A percentile compares a stretch with the other conserved stretches of the same genome.
These are phyloP conservation scores for Leucoagaricus sp. DNA, from an alignment of 1,284 basidiomycete genomes.

Conservation along the genomic window DNA sequence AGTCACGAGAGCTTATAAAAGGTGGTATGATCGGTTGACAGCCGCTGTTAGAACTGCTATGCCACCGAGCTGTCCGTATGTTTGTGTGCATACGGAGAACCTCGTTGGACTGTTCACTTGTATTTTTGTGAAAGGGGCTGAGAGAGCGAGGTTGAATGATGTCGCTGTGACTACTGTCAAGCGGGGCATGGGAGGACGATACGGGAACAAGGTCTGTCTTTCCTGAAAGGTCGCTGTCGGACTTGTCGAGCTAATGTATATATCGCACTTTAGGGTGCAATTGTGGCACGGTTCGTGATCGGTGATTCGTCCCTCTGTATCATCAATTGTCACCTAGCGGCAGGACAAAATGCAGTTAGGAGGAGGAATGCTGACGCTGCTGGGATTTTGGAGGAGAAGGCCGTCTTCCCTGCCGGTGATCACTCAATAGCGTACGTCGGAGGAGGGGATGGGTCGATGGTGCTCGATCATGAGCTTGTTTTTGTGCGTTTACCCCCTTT, in stretches of 20 bases:
- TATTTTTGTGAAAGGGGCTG: conserved; percentile 78
- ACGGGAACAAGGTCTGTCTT: conserved; percentile 89
- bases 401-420: conserved; percentile 61
- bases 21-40: conserved; percentile 85
- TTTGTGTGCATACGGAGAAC: conserved; percentile 83
- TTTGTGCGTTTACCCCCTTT: conserved; percentile 59
- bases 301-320: conserved; percentile 93
- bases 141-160: conserved; percentile 65
- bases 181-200: conserved; percentile 88
- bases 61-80: conserved; percentile 54
- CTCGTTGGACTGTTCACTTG: conserved; percentile 91
- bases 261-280: conserved; percentile 67
- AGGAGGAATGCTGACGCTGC: conserved; percentile 87
- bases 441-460: conserved; percentile 93
- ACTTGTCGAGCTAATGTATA: neutral
- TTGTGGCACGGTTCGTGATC: conserved; percentile 86
- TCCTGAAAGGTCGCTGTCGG: neutral
- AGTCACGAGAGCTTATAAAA: conserved; percentile 82
- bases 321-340: conserved; percentile 95
- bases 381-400: conserved; percentile 82
- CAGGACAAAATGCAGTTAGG: conserved; percentile 84
- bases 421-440: conserved; percentile 74
- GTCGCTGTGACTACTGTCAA: conserved; percentile 82
- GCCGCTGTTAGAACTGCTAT: conserved; percentile 71
- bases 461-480: conserved; percentile 93